Evolutionary conservation across 768 basidiomycete genomes (phyloP).

Genomic region (Polyporus arcularius): DNA sequence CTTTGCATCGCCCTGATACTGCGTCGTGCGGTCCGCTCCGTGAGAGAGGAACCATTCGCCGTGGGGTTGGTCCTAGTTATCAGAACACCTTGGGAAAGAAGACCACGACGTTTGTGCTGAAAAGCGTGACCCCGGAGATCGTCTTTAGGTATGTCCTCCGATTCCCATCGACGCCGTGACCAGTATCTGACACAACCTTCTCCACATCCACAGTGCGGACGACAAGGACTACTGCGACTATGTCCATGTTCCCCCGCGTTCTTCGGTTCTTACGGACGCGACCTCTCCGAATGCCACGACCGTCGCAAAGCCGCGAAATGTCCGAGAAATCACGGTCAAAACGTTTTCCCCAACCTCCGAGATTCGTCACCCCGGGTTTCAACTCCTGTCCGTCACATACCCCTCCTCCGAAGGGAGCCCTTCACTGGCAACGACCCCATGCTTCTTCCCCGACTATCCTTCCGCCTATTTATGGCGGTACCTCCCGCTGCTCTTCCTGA

Average conservation of each 20-base stretch:
- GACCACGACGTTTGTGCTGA: constrained; percentile 72
- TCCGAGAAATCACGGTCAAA: constrained; percentile 85
- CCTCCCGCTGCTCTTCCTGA: constrained; percentile 59
- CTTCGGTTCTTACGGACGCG: constrained; percentile 21
- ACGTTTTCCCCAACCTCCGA: constrained; percentile 80
- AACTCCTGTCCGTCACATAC: constrained; percentile 71
- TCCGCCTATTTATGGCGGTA: constrained; percentile 64
- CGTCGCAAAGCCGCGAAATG: constrained; percentile 20
- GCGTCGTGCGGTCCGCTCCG: constrained; percentile 77
- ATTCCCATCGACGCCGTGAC: neutral
- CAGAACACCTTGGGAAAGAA: constrained; percentile 82
- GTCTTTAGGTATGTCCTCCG: constrained; percentile 64
- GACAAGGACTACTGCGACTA: constrained; percentile 92
- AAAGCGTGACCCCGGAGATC: constrained; percentile 60
- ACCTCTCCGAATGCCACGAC: constrained; percentile 21
- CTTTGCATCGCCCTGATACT: constrained; percentile 72
- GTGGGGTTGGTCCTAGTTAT: constrained; percentile 80
- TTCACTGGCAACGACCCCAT: constrained; percentile 66
- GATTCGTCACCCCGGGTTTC: constrained; percentile 79
- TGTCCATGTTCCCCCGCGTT: constrained; percentile 45
- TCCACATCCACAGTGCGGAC: constrained; percentile 61
- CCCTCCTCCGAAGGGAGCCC: constrained; percentile 36
- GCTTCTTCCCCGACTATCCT: constrained; percentile 75
- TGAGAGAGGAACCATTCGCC: constrained; percentile 69
- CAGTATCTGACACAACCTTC: neutral